Percentiles rank a stretch among this genome's conserved stretches.
Evolutionary conservation across 208 protist genomes (phyloP).

Genomic region (Crithidia fasciculata): DNA sequence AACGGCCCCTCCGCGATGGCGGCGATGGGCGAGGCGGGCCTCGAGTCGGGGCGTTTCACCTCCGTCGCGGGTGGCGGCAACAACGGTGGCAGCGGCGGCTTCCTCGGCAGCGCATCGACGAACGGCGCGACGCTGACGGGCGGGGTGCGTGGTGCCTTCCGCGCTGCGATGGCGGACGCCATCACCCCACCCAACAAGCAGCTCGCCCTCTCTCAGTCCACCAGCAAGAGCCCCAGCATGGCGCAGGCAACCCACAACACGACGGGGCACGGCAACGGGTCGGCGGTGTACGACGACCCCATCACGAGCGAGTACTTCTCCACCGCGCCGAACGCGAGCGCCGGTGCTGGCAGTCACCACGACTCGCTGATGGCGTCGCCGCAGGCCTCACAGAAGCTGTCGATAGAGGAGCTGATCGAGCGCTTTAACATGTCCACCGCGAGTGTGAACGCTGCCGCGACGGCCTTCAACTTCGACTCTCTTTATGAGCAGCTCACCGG

Average conservation of each 20-base stretch:
- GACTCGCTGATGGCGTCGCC: conserved; percentile 51
- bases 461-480: conserved; percentile 48
- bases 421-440: conserved; percentile 41
- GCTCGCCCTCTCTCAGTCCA: conserved; percentile 27
- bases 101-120: conserved; percentile 20
- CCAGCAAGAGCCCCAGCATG: conserved; percentile 30
- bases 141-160: conserved; percentile 10
- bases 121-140: conserved; percentile 12
- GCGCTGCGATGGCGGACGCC: conserved; percentile 4
- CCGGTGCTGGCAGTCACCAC: conserved; percentile 14
- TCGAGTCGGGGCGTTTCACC: conserved; percentile 17
- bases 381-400: conserved; percentile 44
- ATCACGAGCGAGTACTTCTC: conserved; percentile 34
- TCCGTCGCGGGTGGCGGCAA: neutral
- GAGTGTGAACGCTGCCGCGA: conserved; percentile 4
- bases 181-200: conserved; percentile 40
- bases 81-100: conserved; percentile 11
- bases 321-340: conserved; percentile 11
- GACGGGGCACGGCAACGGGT: neutral
- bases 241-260: neutral
- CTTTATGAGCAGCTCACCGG: conserved; percentile 56
- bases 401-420: conserved; percentile 54
- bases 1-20: conserved; percentile 26
- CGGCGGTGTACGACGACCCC: conserved; percentile 17
- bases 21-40: conserved; percentile 11